Conservation (phyloP, 345 rosid genomes). For the Boechera divaricarpa region DNA sequence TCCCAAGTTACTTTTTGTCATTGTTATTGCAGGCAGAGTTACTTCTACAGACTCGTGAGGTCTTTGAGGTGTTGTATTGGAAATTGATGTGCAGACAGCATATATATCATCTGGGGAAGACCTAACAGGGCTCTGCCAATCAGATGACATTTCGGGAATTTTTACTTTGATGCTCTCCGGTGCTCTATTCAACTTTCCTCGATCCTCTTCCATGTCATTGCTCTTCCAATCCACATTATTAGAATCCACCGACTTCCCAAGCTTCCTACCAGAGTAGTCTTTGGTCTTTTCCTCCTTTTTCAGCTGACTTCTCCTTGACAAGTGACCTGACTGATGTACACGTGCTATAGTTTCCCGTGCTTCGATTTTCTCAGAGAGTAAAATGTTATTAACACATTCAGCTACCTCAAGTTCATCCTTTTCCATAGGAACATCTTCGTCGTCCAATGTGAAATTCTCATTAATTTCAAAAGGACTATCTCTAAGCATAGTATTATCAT, state of each 20-base stretch:
- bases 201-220: conserved; percentile 40
- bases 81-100: conserved; percentile 41
- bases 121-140: conserved; percentile 42
- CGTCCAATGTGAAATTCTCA: conserved; percentile 19
- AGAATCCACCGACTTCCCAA: conserved; percentile 36
- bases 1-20: conserved; percentile 33
- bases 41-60: conserved; percentile 38
- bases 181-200: conserved; percentile 41
- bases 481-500: conserved; percentile 30
- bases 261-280: conserved; percentile 40
- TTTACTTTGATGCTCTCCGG: conserved; percentile 43
- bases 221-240: conserved; percentile 18
- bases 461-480: conserved; percentile 20
- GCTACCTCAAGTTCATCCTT: conserved; percentile 45
- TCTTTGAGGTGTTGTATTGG: conserved; percentile 37
- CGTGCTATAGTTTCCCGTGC: conserved; percentile 36
- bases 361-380: conserved; percentile 40
- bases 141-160: conserved; percentile 41
- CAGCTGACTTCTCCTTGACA: conserved; percentile 31
- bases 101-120: conserved; percentile 46
- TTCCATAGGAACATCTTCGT: conserved; percentile 38
- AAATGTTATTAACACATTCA: conserved; percentile 39
- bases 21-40: conserved; percentile 31
- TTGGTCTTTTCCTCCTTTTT: conserved; percentile 33
- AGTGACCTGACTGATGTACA: conserved; percentile 42